Evolutionary conservation across 75 land plant genomes (phyloP), one percentile per base, ranked within the genome.

Genomic region (Cupressus sempervirens): DNA sequence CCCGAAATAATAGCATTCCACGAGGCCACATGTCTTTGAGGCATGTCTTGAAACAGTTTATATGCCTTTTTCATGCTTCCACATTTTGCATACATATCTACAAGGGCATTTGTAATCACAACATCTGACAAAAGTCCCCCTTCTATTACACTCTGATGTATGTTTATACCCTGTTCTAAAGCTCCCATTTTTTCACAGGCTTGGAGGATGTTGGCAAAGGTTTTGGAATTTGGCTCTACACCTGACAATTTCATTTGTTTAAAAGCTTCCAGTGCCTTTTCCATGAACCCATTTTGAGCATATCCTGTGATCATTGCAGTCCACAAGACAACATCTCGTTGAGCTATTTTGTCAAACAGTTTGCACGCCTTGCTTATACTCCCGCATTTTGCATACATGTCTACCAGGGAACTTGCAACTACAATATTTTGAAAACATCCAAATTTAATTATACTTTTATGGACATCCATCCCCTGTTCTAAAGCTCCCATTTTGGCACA

Each of bases 281-380:
- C 56, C 32, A 13, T 48, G 23, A 77, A 30, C 40, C 82, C 88
- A 65, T 58, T 56, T 32, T 86, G 87, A 2, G 85, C 88, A 80
- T 83, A 86, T 48, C 81, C 88, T 56, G 87, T 82, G 65, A 87
- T 85, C 76, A 87, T 54, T 2, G 88, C 88, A 86, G 86, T 87
- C 88, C 88, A 87, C 9, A 88, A 87, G 29, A 86, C 67, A 77
- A 86, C n/a, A 67, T 87, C 83, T 86, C 70, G 29, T 41, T 85
- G 77, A 56, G 62, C 15, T 18, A 56, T 56, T 16, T 16, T 56
- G 18, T 56, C 62, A 56, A 56, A 56, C 62, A 56, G 62, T 1
- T 56, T 13, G 13, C 62, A 13, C 3, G 62, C 62, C 62, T 56
- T 56, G 62, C 18, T 15, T 56, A 56, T 56, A 23, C 62, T 56